Conservation (phyloP, 352 stramenopile species). For the Thalassiosira ordinaria region DNA sequence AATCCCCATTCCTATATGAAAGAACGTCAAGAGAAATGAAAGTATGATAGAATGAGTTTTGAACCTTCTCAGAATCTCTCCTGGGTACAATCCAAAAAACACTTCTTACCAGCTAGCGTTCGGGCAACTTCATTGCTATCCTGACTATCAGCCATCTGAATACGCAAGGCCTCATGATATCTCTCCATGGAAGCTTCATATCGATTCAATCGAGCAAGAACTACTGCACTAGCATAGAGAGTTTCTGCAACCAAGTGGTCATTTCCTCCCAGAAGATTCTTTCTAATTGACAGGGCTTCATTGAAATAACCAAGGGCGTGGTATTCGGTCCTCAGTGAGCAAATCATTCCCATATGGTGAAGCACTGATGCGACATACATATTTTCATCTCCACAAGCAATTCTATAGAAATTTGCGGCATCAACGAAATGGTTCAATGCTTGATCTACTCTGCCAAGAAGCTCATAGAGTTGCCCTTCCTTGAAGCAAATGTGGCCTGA, state of each 20-base stretch:
- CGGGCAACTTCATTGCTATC: constrained; percentile 59
- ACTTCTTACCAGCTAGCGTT: constrained; percentile 50
- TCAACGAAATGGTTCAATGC: constrained; percentile 55
- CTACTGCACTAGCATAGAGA: constrained; percentile 52
- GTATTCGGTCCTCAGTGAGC: constrained; percentile 42
- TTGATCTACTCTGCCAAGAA: constrained; percentile 41
- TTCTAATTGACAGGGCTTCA: constrained; percentile 58
- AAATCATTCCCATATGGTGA: constrained; percentile 58
- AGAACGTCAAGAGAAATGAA: neutral
- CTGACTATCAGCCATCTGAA: constrained; percentile 60
- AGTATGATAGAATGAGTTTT: too few relatives aligned
- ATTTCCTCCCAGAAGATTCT: constrained; percentile 58
- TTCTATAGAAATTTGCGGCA: constrained; percentile 59
- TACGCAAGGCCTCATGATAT: constrained; percentile 62
- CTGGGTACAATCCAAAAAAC: too few relatives aligned
- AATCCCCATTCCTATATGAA: constrained; percentile 43
- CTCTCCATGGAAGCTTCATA: constrained; percentile 67
- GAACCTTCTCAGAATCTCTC: too few relatives aligned
- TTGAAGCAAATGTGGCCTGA: constrained; percentile 58
- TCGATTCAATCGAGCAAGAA: constrained; percentile 53
- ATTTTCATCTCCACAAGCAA: constrained; percentile 63
- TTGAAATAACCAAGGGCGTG: constrained; percentile 61
- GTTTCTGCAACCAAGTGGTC: constrained; percentile 56
- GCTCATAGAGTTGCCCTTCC: constrained; percentile 54
- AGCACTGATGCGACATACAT: constrained; percentile 58